phyloP scores from a whole-genome alignment of 495 filamentous ascomycete genomes.

The Penicillium angulare region DNA sequence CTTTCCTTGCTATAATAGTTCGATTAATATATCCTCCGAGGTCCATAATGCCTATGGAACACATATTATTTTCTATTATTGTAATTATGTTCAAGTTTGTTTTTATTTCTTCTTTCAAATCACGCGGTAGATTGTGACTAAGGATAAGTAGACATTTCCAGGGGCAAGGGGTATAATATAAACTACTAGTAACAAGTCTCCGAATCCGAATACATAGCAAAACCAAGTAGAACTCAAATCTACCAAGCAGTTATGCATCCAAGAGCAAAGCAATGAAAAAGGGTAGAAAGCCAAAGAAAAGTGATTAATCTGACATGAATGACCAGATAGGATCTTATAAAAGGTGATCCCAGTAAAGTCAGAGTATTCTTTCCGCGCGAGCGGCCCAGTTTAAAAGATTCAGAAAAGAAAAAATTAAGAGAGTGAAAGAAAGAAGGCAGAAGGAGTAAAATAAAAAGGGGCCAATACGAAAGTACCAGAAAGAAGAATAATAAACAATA shows the following conservation, averaged over 20 bases:
- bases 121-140: conserved; percentile 9
- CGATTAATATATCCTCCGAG: too few species aligned
- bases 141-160: conserved; percentile 8
- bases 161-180: conserved; percentile 23
- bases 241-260: too few species aligned
- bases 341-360: conserved; percentile 17
- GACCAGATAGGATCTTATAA: conserved; percentile 13
- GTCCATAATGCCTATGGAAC: too few species aligned
- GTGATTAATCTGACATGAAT: conserved; percentile 16
- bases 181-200: background rate
- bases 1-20: too few species aligned
- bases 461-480: background rate
- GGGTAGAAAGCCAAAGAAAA: conserved; percentile 4
- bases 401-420: conserved; percentile 5
- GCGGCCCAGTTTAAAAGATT: conserved; percentile 25
- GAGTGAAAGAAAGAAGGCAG: conserved; percentile 4
- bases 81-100: too few species aligned
- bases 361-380: conserved; percentile 37
- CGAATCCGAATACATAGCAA: background rate
- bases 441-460: background rate
- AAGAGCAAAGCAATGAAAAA: conserved; percentile 9
- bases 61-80: too few species aligned
- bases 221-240: too few species aligned
- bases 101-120: background rate
- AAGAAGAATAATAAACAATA: background rate